Evolutionary conservation across 2,329 filamentous ascomycete species (phyloP).

Genomic region (Sporothrix mexicana): DNA sequence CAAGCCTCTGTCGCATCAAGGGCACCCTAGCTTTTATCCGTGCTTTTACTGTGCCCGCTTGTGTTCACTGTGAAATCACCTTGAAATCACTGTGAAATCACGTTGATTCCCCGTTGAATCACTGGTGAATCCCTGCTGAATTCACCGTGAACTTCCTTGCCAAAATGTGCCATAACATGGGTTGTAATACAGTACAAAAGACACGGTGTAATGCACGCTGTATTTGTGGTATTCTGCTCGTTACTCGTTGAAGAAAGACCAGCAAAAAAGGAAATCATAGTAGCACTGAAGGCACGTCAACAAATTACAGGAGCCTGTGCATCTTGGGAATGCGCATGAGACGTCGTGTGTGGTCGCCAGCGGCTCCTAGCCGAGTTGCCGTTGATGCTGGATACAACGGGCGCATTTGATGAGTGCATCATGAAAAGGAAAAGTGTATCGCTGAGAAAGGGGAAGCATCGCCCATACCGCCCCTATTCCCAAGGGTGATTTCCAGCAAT

Average conservation of each 20-base stretch:
- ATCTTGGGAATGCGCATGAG: not conserved
- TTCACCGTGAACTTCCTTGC: not conserved
- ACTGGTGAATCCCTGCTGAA: too few relatives aligned
- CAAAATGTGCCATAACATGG: not conserved
- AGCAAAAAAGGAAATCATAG: not conserved
- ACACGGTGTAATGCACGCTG: constrained; percentile 1
- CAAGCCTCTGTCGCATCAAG: constrained; percentile 19
- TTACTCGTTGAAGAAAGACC: too few relatives aligned
- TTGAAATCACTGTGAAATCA: not conserved
- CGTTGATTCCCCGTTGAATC: too few relatives aligned
- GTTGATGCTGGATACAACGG: not conserved
- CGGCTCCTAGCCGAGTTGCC: not conserved
- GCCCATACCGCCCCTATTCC: not conserved
- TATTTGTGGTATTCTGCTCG: constrained; percentile 2
- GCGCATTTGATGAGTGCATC: not conserved
- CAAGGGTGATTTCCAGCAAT: not conserved
- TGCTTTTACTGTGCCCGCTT: too few relatives aligned
- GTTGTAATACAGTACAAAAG: constrained; percentile 2
- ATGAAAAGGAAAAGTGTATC: not conserved
- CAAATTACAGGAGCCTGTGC: constrained; percentile 22
- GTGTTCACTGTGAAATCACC: not conserved
- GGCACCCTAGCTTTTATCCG: not conserved
- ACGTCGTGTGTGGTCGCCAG: not conserved
- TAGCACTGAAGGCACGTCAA: not conserved
- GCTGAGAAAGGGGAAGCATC: not conserved